Base-by-base conservation (phyloP, 2,329 filamentous ascomycete genomes). In the Amauroascus niger region DNA sequence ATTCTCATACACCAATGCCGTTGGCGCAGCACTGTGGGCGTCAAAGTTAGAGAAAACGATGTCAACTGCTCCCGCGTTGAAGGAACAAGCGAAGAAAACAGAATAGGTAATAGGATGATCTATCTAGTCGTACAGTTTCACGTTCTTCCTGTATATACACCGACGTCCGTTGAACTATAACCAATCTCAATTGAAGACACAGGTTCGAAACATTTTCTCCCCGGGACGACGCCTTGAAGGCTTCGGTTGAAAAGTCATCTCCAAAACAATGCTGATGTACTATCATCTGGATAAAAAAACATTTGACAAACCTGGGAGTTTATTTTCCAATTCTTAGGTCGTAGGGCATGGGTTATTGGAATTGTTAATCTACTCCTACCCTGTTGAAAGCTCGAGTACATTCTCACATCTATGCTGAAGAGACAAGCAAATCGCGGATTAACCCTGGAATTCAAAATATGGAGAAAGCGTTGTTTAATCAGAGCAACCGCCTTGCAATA, bases 21-120 rank as follows among this genome's bases (percentile, higher is more conserved):
- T 95, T 55, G 91, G 89, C 6, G 91, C 90, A 52, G 91, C 91
- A 6, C 73, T 97, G n/a, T 96, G 89, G 89, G 90, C 91, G 39
- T 87, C 88, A 16, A 89, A 94, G 67, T 80, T 94, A 55, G 88
- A 94, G 68, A 71, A 69, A 53, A 53, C 56, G 26, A 57, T 58
- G 59, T 60, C 33, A 60, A 68, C 65, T 28, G 22, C 40, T 2
- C 30, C 41, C 20, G 7, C 20, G 1, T 9, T 37, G 11, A 26
- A 20, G n/a, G 18, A 46, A 11, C 40, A 52, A 40, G 30, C 40
- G 3, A 52, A 46, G 20, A 52, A 52, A 28, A 28, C 30, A 3
- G 49, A 44, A 24, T 51, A 32, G 20, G 20, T 24, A 8, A 13
- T n/a, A 5, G 18, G 4, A 18, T 8, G 1, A 14, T 4, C 20